Conservation (phyloP, 176 grass and related monocot species). For the Canna indica region DNA sequence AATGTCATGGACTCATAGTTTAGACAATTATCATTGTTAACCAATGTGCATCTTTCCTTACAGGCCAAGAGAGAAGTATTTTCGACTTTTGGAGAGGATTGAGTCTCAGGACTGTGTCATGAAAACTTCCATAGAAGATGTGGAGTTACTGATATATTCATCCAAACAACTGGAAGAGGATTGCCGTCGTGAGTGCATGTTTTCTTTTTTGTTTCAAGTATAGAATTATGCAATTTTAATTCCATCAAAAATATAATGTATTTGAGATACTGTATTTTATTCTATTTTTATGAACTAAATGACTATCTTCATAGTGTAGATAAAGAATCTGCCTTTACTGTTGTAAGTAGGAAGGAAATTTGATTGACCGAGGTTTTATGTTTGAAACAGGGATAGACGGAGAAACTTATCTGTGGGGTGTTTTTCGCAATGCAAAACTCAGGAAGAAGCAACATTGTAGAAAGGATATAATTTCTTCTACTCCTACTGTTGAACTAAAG, state of each 20-base stretch:
- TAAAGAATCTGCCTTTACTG: not conserved
- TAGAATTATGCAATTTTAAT: not conserved
- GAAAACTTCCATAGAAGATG: slow-evolving; percentile 27
- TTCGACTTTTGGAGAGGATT: slow-evolving; percentile 41
- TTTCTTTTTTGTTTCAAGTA: not conserved
- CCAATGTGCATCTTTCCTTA: slow-evolving; percentile 13
- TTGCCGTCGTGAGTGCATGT: slow-evolving; percentile 47
- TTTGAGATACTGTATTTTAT: too few species aligned
- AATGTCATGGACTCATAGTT: too few species aligned
- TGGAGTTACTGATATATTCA: slow-evolving; percentile 47
- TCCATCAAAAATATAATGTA: too few species aligned
- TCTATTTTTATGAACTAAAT: not conserved
- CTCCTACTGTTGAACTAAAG: slow-evolving; percentile 20
- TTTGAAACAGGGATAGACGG: slow-evolving; percentile 41
- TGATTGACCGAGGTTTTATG: not conserved
- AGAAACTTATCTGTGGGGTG: slow-evolving; percentile 62
- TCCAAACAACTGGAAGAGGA: slow-evolving; percentile 45
- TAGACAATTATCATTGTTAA: not conserved
- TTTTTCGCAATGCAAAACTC: slow-evolving; percentile 28
- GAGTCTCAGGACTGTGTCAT: slow-evolving; percentile 34
- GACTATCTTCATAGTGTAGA: not conserved
- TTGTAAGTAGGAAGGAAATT: not conserved
- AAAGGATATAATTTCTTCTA: slow-evolving; percentile 10
- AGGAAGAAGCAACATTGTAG: slow-evolving; percentile 16
- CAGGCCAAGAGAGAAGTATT: slow-evolving; percentile 38